Conservation (phyloP, 495 filamentous ascomycete species). For the Zalerion maritima region DNA sequence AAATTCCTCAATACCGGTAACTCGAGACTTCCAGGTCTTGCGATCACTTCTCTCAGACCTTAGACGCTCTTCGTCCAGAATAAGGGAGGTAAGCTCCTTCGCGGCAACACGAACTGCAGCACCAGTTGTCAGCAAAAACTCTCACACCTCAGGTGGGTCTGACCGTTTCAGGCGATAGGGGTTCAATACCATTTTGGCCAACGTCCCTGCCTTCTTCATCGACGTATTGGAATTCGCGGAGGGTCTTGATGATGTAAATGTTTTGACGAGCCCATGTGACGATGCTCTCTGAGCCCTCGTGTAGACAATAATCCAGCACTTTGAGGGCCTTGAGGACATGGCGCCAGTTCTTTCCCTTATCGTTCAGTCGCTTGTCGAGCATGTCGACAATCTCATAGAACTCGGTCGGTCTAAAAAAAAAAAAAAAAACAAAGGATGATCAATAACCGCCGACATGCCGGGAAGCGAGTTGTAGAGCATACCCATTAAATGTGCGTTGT, state of each 20-base stretch:
- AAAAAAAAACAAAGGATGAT: slow-evolving; percentile 8
- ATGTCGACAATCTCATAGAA: slow-evolving; percentile 99
- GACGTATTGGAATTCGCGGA: slow-evolving; percentile 90
- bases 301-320: slow-evolving; percentile 94
- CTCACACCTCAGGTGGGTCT: too few relatives aligned
- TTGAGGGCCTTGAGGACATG: slow-evolving; percentile 97
- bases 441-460: background rate
- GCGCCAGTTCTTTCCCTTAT: slow-evolving; percentile 99
- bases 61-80: slow-evolving; percentile 88
- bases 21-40: slow-evolving; percentile 91
- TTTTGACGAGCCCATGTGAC: slow-evolving; percentile 98
- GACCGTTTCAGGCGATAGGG: too few relatives aligned
- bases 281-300: slow-evolving; percentile 91
- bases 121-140: slow-evolving; percentile 8
- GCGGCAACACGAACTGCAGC: slow-evolving; percentile 78
- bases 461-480: slow-evolving; percentile 18
- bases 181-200: slow-evolving; percentile 71
- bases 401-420: slow-evolving; percentile 58
- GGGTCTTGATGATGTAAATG: slow-evolving; percentile 94
- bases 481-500: slow-evolving; percentile 94
- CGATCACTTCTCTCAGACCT: slow-evolving; percentile 83
- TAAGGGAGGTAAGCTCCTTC: slow-evolving; percentile 87
- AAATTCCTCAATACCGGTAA: slow-evolving; percentile 82
- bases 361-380: slow-evolving; percentile 96
- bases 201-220: slow-evolving; percentile 93